These are phyloP conservation scores for Geotrichum histeridarum DNA, from an alignment of 1,139 yeast species.

Conservation along the genomic window DNA sequence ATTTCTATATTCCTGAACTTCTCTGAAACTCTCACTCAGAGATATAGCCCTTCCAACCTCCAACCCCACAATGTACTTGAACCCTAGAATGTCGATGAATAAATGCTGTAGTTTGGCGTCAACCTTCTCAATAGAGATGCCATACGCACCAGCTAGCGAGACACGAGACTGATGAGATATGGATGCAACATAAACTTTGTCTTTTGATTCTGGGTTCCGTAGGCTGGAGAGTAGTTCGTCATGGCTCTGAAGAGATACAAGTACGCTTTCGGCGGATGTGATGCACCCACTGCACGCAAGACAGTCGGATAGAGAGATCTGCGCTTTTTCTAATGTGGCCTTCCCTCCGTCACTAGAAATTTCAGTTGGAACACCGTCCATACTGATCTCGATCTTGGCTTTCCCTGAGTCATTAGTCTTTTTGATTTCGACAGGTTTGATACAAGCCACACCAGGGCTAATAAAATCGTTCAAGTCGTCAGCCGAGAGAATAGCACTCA, in stretches of 20 bases:
- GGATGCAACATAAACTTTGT: conserved; percentile 61
- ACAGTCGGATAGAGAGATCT: conserved; percentile 86
- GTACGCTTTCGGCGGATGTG: conserved; percentile 90
- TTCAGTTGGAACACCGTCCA: conserved; percentile 65
- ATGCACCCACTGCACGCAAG: conserved; percentile 96
- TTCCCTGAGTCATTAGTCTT: conserved; percentile 36
- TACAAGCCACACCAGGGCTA: conserved; percentile 90
- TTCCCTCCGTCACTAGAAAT: conserved; percentile 57
- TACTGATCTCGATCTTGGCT: conserved; percentile 63
- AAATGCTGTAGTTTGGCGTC: conserved; percentile 60
- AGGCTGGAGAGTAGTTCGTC: conserved; percentile 65
- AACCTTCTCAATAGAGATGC: conserved; percentile 47
- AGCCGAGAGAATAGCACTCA: conserved; percentile 85
- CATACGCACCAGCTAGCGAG: conserved; percentile 68
- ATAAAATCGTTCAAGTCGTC: conserved; percentile 93
- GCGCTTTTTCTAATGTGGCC: conserved; percentile 65
- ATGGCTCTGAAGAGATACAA: conserved; percentile 87
- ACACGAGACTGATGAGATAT: conserved; percentile 83
- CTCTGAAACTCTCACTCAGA: conserved; percentile 54
- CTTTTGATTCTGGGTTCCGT: conserved; percentile 32
- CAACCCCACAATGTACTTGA: conserved; percentile 73
- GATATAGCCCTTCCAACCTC: conserved; percentile 75
- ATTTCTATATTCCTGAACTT: conserved; percentile 37
- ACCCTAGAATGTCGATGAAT: conserved; percentile 59
- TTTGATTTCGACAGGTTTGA: conserved; percentile 66